These are phyloP conservation scores for Hyphopichia wangnamkhiaoensis DNA, from an alignment of 1,139 yeast genomes.

Conservation along the genomic window DNA sequence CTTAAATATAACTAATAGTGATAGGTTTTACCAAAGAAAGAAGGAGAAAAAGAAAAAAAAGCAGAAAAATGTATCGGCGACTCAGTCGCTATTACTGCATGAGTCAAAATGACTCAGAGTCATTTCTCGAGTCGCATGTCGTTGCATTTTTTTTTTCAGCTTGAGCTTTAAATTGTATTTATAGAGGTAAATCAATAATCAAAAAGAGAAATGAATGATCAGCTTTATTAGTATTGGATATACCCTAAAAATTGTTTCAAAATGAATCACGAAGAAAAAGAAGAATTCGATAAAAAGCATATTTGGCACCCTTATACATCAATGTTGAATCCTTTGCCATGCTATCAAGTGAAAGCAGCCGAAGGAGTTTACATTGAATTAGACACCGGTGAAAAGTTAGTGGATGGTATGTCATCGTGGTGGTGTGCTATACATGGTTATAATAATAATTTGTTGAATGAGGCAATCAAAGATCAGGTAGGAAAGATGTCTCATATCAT, in stretches of 20 bases:
- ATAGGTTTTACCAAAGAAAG: too few relatives aligned
- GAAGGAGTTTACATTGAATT: slow-evolving; percentile 19
- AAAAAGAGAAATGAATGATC: slow-evolving; percentile 18
- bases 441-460: slow-evolving; percentile 23
- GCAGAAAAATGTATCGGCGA: neutral
- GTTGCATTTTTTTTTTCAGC: neutral
- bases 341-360: slow-evolving; percentile 25
- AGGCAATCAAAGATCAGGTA: slow-evolving; percentile 21
- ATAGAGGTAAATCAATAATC: slow-evolving; percentile 2
- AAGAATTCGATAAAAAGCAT: slow-evolving; percentile 23
- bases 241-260: neutral
- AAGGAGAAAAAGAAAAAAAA: neutral
- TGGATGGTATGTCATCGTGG: slow-evolving; percentile 36
- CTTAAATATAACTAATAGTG: too few relatives aligned
- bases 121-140: neutral
- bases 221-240: slow-evolving; percentile 30
- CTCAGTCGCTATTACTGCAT: neutral
- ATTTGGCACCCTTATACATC: slow-evolving; percentile 35
- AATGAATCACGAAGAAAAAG: slow-evolving; percentile 6
- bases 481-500: slow-evolving; percentile 26
- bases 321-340: slow-evolving; percentile 21
- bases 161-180: too few relatives aligned
- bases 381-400: slow-evolving; percentile 14
- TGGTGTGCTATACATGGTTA: slow-evolving; percentile 35
- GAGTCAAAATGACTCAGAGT: slow-evolving; percentile 3